Evolutionary conservation across 2,329 filamentous ascomycete species (phyloP), one percentile per base, ranked within the genome.

Genomic region (Diaporthe citri): DNA sequence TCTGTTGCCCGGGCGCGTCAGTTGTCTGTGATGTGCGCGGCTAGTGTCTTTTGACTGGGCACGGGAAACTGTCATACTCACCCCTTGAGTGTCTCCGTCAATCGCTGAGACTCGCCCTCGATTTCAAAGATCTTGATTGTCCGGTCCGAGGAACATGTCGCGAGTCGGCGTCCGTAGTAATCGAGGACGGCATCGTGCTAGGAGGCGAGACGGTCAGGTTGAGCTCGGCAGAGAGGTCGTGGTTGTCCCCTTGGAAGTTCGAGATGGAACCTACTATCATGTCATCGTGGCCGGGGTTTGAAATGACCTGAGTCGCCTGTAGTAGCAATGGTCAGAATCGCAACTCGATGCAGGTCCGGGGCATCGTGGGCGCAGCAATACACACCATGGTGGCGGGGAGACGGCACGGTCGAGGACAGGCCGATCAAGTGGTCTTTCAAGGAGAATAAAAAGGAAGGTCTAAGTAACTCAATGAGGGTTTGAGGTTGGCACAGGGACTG

Each of bases 61-160:
- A 28, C 22, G 9, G 48, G 28, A 46, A 22, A 48, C 55, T 43
- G 56, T 13, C 51, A 34, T 28, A 82, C 87, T 81, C 90, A 97
- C 95, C 96, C 96, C 87, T 97, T 98, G 78, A 99, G 88, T 36
- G 97, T 99, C 87, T 98, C 96, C 46, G 95, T 91, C 80, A 98
- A 87, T 78, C 94, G 91, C 86, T 99, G 96, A 79, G 93, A 91
- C 80, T 98, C 96, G 81, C 95, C 95, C 82, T 98, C 96, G 73
- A 99, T 93, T 86, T 99, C 97, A 83, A 98, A 99, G 83, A 99
- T 98, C 88, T 98, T 98, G 88, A 99, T 97, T 64, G 96, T 98
- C 84, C 97, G 96, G 87, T 99, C 97, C 79, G 96, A 98, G 48
- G 96, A 98, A 86, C 97, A 98, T 79, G 97, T 99, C 77, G 97